phyloP scores from a whole-genome alignment of 106 monocot genomes.

The Dendrobium huoshanense region DNA sequence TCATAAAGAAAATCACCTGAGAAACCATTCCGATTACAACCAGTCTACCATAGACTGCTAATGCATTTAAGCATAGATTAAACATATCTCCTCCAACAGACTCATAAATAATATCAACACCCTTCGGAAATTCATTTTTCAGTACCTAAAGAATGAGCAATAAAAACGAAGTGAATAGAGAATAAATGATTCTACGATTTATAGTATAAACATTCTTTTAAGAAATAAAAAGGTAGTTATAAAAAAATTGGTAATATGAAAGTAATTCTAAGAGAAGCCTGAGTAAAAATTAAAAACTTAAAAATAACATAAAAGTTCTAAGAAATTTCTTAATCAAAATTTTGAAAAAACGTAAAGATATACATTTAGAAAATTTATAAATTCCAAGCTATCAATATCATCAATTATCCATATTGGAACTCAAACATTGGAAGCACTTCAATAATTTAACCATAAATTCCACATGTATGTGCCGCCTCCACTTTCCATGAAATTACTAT shows the following conservation, averaged over 20 bases:
- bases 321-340: not conserved
- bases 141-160: slow-evolving; percentile 46
- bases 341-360: not conserved
- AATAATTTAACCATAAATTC: not conserved
- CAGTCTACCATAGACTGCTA: slow-evolving; percentile 76
- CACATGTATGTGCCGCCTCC: not conserved
- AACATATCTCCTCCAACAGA: slow-evolving; percentile 98
- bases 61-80: slow-evolving; percentile 78
- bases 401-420: not conserved
- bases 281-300: not conserved
- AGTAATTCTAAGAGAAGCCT: not conserved
- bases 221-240: not conserved
- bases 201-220: not conserved
- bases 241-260: not conserved
- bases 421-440: not conserved
- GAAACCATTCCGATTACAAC: slow-evolving; percentile 98
- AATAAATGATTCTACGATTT: not conserved
- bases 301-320: not conserved
- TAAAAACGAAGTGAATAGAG: not conserved
- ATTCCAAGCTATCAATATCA: not conserved
- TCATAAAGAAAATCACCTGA: slow-evolving; percentile 44
- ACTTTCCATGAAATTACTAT: not conserved
- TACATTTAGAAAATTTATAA: not conserved
- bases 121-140: slow-evolving; percentile 82
- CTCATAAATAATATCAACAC: slow-evolving; percentile 86